phyloP scores from a whole-genome alignment of 2,329 filamentous ascomycete genomes.

The Trichophyton equinum region DNA sequence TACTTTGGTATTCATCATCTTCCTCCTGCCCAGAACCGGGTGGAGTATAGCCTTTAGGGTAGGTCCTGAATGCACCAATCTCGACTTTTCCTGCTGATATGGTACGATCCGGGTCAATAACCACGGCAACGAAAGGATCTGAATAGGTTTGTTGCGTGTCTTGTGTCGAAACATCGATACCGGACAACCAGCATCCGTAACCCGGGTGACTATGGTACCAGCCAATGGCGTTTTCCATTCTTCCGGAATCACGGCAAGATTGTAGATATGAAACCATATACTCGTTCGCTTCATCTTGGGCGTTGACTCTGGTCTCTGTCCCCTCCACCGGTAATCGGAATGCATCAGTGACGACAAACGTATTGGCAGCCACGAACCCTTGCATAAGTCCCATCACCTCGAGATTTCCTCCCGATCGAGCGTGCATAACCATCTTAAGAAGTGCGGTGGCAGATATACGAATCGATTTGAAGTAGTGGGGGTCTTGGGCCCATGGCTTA shows the following conservation, averaged over 20 bases:
- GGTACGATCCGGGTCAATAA: conserved; percentile 91
- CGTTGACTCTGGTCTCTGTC: conserved; percentile 96
- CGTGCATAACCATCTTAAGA: conserved; percentile 99
- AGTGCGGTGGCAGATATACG: conserved; percentile 88
- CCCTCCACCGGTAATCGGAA: conserved; percentile 91
- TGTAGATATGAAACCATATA: conserved; percentile 84
- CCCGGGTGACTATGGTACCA: conserved; percentile 98
- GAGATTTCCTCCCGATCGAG: conserved; percentile 78
- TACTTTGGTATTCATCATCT: conserved; percentile 43
- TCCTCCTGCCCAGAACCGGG: conserved; percentile 26
- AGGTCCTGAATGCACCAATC: conserved; percentile 92
- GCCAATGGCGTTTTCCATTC: conserved; percentile 83
- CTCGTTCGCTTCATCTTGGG: conserved; percentile 89
- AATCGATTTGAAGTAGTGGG: conserved; percentile 82
- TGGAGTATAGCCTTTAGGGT: conserved; percentile 59
- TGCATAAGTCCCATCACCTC: conserved; percentile 99
- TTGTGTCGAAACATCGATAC: conserved; percentile 89
- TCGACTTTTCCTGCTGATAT: conserved; percentile 92
- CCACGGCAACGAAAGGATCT: conserved; percentile 88
- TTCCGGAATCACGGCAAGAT: conserved; percentile 59
- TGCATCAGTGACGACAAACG: conserved; percentile 82
- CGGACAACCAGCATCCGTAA: conserved; percentile 94
- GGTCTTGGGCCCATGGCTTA: conserved; percentile 65
- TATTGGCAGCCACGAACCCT: conserved; percentile 74
- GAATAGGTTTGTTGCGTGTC: conserved; percentile 70